These are phyloP conservation scores for Yamadazyma tumulicola DNA, from an alignment of 805 yeast species.

Conservation along the genomic window DNA sequence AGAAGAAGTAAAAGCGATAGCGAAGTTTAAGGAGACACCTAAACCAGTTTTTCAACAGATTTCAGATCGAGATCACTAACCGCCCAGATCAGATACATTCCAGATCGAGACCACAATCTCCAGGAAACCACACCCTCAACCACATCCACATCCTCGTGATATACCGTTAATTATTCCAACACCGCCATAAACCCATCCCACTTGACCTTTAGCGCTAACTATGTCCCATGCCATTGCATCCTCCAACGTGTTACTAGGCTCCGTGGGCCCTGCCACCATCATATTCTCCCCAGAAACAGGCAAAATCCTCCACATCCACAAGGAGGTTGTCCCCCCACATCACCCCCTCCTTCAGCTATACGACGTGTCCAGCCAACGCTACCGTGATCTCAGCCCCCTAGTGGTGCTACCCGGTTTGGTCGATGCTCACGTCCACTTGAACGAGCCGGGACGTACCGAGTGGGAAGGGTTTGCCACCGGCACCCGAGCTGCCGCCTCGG, in stretches of 20 bases:
- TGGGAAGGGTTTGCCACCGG: slow-evolving; percentile 99
- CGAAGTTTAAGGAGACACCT: no score
- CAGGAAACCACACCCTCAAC: no score
- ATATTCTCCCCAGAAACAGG: slow-evolving; percentile 51
- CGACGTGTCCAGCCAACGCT: slow-evolving; percentile 39
- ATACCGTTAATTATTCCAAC: no score
- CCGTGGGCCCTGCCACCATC: slow-evolving; percentile 52
- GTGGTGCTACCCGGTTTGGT: slow-evolving; percentile 86
- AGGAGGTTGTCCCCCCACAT: slow-evolving; percentile 25
- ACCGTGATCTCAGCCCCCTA: slow-evolving; percentile 57
- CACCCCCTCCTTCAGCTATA: slow-evolving; percentile 42
- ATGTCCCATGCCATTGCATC: slow-evolving; percentile 69
- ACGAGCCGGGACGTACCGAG: slow-evolving; percentile 97
- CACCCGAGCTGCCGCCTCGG: slow-evolving; percentile 89
- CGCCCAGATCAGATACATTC: no score
- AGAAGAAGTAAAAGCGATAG: no score
- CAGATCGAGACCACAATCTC: no score
- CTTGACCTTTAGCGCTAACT: no score
- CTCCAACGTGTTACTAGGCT: slow-evolving; percentile 50
- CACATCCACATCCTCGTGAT: no score
- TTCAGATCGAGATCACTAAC: no score
- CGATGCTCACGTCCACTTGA: slow-evolving; percentile 90
- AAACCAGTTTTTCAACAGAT: no score
- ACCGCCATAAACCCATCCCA: no score
- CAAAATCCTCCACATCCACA: slow-evolving; percentile 51